Conservation (phyloP, 2,329 filamentous ascomycete genomes). For the Colletotrichum sp. region DNA sequence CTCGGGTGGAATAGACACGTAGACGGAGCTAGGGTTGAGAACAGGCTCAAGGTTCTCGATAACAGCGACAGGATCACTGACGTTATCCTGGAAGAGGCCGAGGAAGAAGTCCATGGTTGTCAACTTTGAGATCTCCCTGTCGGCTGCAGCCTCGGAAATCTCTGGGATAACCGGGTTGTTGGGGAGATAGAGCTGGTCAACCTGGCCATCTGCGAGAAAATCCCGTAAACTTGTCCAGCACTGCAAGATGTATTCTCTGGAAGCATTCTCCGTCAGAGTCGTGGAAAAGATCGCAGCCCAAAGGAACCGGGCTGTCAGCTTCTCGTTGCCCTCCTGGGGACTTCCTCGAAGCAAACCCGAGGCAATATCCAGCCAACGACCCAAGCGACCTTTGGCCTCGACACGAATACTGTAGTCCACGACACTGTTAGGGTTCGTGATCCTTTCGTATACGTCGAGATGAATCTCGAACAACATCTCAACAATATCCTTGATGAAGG, state of each 20-base stretch:
- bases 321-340: slow-evolving; percentile 36
- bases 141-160: slow-evolving; percentile 81
- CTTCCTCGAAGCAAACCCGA: slow-evolving; percentile 47
- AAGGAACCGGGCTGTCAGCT: slow-evolving; percentile 57
- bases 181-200: slow-evolving; percentile 63
- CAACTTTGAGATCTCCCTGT: slow-evolving; percentile 88
- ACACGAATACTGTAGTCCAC: slow-evolving; percentile 54
- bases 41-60: slow-evolving; percentile 95
- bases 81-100: slow-evolving; percentile 84
- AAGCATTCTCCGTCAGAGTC: slow-evolving; percentile 56
- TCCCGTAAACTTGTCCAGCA: slow-evolving; percentile 66
- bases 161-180: slow-evolving; percentile 92
- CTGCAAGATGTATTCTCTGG: slow-evolving; percentile 61
- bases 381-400: slow-evolving; percentile 55
- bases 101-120: slow-evolving; percentile 98
- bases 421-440: slow-evolving; percentile 61
- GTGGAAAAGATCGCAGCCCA: slow-evolving; percentile 63
- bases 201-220: slow-evolving; percentile 46
- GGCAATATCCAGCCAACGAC: slow-evolving; percentile 57
- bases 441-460: slow-evolving; percentile 64
- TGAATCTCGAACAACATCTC: slow-evolving; percentile 69
- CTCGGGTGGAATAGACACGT: slow-evolving; percentile 30
- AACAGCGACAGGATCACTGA: slow-evolving; percentile 79
- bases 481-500: slow-evolving; percentile 37
- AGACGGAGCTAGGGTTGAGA: slow-evolving; percentile 73